phyloP scores from a whole-genome alignment of 1,139 yeast genomes.

The Debaryomyces subglobosus region DNA sequence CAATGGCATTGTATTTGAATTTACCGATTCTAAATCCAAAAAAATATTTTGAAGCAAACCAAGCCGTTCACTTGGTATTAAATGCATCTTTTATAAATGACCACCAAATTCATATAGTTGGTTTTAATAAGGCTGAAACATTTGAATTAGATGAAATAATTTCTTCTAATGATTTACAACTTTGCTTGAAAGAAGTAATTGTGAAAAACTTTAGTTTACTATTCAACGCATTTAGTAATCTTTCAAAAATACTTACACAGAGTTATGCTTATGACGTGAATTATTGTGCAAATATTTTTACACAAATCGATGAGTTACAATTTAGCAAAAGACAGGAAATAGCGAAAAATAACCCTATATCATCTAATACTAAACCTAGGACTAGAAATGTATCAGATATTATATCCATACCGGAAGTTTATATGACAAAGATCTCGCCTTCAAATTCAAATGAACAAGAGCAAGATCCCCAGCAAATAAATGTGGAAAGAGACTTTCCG shows the following conservation, averaged over 20 bases:
- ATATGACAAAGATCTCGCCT: neutral
- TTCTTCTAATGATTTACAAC: slow-evolving; percentile 23
- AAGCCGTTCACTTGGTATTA: slow-evolving; percentile 29
- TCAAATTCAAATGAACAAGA: neutral
- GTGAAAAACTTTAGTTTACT: slow-evolving; percentile 23
- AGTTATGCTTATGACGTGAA: slow-evolving; percentile 28
- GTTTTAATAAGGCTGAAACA: slow-evolving; percentile 27
- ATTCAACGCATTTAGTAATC: slow-evolving; percentile 24
- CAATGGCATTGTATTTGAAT: slow-evolving; percentile 69
- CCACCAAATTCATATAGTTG: slow-evolving; percentile 32
- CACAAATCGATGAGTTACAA: neutral
- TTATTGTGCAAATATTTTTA: slow-evolving; percentile 20
- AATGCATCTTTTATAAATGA: slow-evolving; percentile 33
- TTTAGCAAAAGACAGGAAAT: neutral
- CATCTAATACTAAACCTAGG: neutral
- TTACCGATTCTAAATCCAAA: slow-evolving; percentile 29
- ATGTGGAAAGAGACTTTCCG: neutral
- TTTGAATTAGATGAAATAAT: slow-evolving; percentile 30
- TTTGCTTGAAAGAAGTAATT: slow-evolving; percentile 25
- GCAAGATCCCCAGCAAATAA: neutral
- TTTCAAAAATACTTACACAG: slow-evolving; percentile 26
- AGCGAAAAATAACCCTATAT: neutral
- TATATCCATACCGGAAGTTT: slow-evolving; percentile 12
- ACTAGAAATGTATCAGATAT: slow-evolving; percentile 8
- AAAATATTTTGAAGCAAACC: slow-evolving; percentile 28